Evolutionary conservation across 2,329 filamentous ascomycete genomes (phyloP).

Genomic region (Exophiala lecanii-corni): DNA sequence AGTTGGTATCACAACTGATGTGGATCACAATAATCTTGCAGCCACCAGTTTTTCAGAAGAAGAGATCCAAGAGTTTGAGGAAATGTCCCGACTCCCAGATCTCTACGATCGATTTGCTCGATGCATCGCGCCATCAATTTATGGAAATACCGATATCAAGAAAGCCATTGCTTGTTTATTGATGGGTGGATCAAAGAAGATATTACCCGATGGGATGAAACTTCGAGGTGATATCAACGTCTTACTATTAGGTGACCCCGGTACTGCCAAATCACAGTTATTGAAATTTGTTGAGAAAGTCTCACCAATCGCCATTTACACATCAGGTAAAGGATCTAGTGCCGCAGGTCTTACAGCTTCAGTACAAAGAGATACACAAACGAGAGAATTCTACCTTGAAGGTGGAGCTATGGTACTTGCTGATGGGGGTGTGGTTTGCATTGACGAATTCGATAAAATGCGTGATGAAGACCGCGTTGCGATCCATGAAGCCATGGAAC

Average conservation of each 20-base stretch:
- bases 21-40: slow-evolving; percentile 84
- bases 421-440: slow-evolving; percentile 94
- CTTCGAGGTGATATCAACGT: slow-evolving; percentile 98
- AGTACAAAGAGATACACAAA: slow-evolving; percentile 86
- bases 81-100: slow-evolving; percentile 84
- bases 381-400: slow-evolving; percentile 95
- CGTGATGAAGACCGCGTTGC: slow-evolving; percentile 94
- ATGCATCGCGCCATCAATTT: slow-evolving; percentile 96
- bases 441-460: slow-evolving; percentile 99
- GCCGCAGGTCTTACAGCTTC: slow-evolving; percentile 96
- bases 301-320: slow-evolving; percentile 95
- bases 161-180: slow-evolving; percentile 93
- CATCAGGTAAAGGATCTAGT: slow-evolving; percentile 95
- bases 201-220: slow-evolving; percentile 95
- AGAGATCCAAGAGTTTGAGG: slow-evolving; percentile 92
- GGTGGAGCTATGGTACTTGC: slow-evolving; percentile 98
- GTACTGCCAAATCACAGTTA: slow-evolving; percentile 95
- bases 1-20: slow-evolving; percentile 84
- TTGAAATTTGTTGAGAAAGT: slow-evolving; percentile 97
- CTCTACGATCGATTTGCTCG: slow-evolving; percentile 87
- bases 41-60: slow-evolving; percentile 82
- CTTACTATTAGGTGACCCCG: slow-evolving; percentile 89
- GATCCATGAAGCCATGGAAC: slow-evolving; percentile 99
- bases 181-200: slow-evolving; percentile 94
- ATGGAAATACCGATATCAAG: slow-evolving; percentile 93